Evolutionary conservation across 768 basidiomycete species (phyloP).

Genomic region (Phanerodontia chrysosporium): DNA sequence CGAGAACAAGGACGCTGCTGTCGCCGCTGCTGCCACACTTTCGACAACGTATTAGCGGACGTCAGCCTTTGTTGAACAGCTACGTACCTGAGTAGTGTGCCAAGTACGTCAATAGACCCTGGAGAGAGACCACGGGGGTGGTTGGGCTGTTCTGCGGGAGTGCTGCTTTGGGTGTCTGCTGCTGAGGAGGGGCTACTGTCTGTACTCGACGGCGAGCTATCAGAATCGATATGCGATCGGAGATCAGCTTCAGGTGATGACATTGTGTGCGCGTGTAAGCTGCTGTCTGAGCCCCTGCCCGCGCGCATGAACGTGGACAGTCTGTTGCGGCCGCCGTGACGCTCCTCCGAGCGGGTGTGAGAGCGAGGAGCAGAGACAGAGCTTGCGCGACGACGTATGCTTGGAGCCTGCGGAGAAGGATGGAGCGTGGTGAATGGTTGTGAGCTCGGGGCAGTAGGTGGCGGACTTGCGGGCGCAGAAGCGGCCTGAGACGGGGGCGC

Average conservation of each 20-base stretch:
- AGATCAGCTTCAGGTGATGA: constrained; percentile 1
- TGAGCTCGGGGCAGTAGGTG: constrained; percentile 10
- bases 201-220: constrained; percentile 8
- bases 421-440: constrained; percentile 11
- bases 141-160: constrained; percentile 10
- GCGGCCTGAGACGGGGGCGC: constrained; percentile 8
- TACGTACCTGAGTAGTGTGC: constrained; percentile 72
- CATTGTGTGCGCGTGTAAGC: not conserved
- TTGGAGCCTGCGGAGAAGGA: constrained; percentile 14
- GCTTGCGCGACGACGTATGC: constrained; percentile 27
- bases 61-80: not conserved
- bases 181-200: not conserved
- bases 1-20: constrained; percentile 73
- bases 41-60: constrained; percentile 3
- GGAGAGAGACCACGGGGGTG: constrained; percentile 45
- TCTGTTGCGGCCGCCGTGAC: constrained; percentile 30
- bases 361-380: constrained; percentile 20
- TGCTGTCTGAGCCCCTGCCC: constrained; percentile 23
- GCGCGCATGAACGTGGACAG: constrained; percentile 37
- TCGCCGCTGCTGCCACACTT: constrained; percentile 86
- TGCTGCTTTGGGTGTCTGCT: not conserved
- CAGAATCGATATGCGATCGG: constrained; percentile 1
- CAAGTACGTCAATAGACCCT: constrained; percentile 77
- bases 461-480: constrained; percentile 13
- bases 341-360: constrained; percentile 8